Evolutionary conservation across 2,329 filamentous ascomycete genomes (phyloP), one percentile per base, ranked within the genome.

Genomic region (Penicillium brasilianum): DNA sequence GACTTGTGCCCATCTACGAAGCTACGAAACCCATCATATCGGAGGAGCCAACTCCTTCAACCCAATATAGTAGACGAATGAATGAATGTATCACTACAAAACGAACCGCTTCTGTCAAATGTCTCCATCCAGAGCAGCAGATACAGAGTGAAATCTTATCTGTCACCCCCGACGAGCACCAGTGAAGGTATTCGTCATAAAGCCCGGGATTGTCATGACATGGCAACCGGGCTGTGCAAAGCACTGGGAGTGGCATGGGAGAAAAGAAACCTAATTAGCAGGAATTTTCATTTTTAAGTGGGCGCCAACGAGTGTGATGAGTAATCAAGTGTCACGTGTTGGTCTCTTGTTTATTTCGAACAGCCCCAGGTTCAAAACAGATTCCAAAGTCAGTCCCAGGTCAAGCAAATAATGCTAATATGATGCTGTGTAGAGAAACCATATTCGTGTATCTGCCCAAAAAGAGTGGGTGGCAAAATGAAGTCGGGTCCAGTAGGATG

Each of bases 51-150:
- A 49, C 37, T 50, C 46, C 50, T 58, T 36, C 55, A 57, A 55
- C 52, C 39, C 48, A 41, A 59, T 64, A 69, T 66, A 67, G 49
- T 61, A 65, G 64, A 68, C 63, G 67, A 60, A 66, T 69, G 64
- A 74, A 67, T 69, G 66, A 74, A 77, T 91, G 88, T 91, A 85
- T 87, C 88, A 85, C 88, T 87, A 74, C 87, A 88, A 74, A 91
- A 83, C 90, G 90, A 92, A 89, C 90, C 83, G 88, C 89, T 81
- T 88, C 88, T 87, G 86, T 91, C 90, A 92, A 83, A 83, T 81
- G 78, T 74, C 63, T 69, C 71, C 79, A 88, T 92, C 89, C 85
- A 90, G 88, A 88, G 89, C 88, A 91, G 90, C 88, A 92, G 90
- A 92, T 92, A 92, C 90, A 88, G 88, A 88, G 87, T 83, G 89